Evolutionary conservation across 768 basidiomycete species (phyloP).

Genomic region (Podaxis rugospora): DNA sequence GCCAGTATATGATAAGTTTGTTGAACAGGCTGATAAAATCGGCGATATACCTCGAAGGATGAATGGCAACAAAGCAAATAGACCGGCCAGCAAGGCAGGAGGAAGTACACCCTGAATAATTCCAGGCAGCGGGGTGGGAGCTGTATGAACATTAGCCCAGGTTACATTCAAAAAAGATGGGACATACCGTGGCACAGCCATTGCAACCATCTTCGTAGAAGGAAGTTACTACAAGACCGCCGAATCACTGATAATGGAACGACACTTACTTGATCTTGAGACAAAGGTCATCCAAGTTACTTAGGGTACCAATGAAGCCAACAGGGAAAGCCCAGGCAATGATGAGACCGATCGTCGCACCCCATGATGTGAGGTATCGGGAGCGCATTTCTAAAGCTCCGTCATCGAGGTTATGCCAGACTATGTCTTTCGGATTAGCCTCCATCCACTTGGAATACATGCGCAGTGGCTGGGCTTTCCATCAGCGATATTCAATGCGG

Average conservation of each 20-base stretch:
- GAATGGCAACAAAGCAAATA: slow-evolving; percentile 59
- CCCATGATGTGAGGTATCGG: slow-evolving; percentile 51
- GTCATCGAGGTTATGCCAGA: slow-evolving; percentile 54
- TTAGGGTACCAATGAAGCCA: slow-evolving; percentile 59
- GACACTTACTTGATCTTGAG: slow-evolving; percentile 34
- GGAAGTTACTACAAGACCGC: neutral
- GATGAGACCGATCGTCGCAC: slow-evolving; percentile 54
- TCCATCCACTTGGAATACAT: slow-evolving; percentile 68
- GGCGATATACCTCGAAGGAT: slow-evolving; percentile 46
- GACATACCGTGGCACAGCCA: slow-evolving; percentile 46
- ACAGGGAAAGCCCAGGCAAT: slow-evolving; percentile 65
- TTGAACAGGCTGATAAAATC: neutral
- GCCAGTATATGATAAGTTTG: neutral
- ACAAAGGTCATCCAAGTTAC: slow-evolving; percentile 54
- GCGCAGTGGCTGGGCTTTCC: slow-evolving; percentile 34
- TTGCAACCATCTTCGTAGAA: slow-evolving; percentile 41
- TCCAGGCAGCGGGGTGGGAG: slow-evolving; percentile 35
- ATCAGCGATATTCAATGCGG: neutral
- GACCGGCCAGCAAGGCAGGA: slow-evolving; percentile 54
- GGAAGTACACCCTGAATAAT: slow-evolving; percentile 67
- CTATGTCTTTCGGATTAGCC: slow-evolving; percentile 47
- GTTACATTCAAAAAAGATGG: neutral
- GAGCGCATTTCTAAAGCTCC: slow-evolving; percentile 47
- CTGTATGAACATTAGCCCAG: slow-evolving; percentile 16
- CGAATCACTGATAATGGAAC: neutral